These are phyloP conservation scores for Geranomyces variabilis DNA, from an alignment of 192 early-diverging fungal genomes.

Conservation along the genomic window DNA sequence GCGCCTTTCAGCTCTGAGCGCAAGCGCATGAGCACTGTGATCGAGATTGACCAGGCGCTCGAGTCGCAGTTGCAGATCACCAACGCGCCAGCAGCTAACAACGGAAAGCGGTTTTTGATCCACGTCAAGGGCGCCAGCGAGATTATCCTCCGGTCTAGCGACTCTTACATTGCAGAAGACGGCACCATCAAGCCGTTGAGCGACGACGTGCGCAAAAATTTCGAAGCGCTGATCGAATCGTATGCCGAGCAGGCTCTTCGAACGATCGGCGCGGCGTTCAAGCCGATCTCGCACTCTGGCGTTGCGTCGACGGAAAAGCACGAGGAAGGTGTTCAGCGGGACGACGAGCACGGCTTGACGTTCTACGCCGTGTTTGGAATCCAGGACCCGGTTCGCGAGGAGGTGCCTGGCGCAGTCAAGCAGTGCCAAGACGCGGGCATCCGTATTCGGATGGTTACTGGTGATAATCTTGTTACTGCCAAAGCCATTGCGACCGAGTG, in stretches of 20 bases:
- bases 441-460: conserved; percentile 98
- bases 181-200: conserved; percentile 39
- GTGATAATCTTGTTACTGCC: conserved; percentile 94
- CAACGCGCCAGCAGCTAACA: not conserved
- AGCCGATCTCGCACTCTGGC: conserved; percentile 28
- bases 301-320: conserved; percentile 37
- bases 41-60: conserved; percentile 53
- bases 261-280: conserved; percentile 84
- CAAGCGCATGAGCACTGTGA: conserved; percentile 90
- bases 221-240: conserved; percentile 60
- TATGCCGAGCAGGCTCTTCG: conserved; percentile 83
- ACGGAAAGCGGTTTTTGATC: conserved; percentile 59
- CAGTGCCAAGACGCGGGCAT: conserved; percentile 89
- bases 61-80: conserved; percentile 7
- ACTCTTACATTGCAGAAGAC: conserved; percentile 37
- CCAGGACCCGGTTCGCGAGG: conserved; percentile 93
- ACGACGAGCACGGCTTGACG: conserved; percentile 64
- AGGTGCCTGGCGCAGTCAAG: conserved; percentile 90
- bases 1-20: conserved; percentile 91
- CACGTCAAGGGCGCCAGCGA: conserved; percentile 91
- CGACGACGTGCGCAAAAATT: conserved; percentile 19
- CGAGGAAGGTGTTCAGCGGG: conserved; percentile 57
- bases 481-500: conserved; percentile 92
- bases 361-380: conserved; percentile 93
- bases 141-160: conserved; percentile 65